These are phyloP conservation scores for Perkinsus chesapeaki DNA, from an alignment of 169 alveolate species.

Conservation along the genomic window DNA sequence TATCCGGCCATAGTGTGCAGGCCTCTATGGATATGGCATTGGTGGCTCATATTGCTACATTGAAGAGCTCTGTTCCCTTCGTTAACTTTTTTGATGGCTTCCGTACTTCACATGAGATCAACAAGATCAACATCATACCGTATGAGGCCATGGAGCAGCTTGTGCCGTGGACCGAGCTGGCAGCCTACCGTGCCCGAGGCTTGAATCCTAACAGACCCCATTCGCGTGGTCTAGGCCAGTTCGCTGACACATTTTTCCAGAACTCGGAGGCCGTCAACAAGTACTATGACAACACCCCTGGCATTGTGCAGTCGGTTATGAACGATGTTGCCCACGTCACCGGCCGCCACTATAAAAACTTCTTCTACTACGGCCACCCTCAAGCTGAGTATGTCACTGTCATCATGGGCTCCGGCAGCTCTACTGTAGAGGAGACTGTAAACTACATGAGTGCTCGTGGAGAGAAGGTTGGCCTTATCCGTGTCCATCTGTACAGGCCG, in stretches of 20 bases:
- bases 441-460: slow-evolving; percentile 5
- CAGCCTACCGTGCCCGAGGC: slow-evolving; percentile 30
- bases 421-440: slow-evolving; percentile 39
- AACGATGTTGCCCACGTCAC: slow-evolving; percentile 26
- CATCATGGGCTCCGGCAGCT: slow-evolving; percentile 52
- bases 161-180: slow-evolving; percentile 23
- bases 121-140: slow-evolving; percentile 24
- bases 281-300: slow-evolving; percentile 41
- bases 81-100: slow-evolving; percentile 50
- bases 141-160: neutral
- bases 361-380: slow-evolving; percentile 39
- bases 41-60: slow-evolving; percentile 44
- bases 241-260: slow-evolving; percentile 46
- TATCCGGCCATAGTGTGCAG: slow-evolving; percentile 46
- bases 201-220: slow-evolving; percentile 49
- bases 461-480: slow-evolving; percentile 39
- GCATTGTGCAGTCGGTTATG: slow-evolving; percentile 36
- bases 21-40: slow-evolving; percentile 44
- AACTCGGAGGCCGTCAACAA: slow-evolving; percentile 41
- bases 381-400: slow-evolving; percentile 37
- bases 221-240: slow-evolving; percentile 46
- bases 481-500: slow-evolving; percentile 47
- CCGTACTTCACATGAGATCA: slow-evolving; percentile 48
- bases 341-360: slow-evolving; percentile 41
- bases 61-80: slow-evolving; percentile 45